Conservation (phyloP, 495 filamentous ascomycete species). For the Penicillium lividum region DNA sequence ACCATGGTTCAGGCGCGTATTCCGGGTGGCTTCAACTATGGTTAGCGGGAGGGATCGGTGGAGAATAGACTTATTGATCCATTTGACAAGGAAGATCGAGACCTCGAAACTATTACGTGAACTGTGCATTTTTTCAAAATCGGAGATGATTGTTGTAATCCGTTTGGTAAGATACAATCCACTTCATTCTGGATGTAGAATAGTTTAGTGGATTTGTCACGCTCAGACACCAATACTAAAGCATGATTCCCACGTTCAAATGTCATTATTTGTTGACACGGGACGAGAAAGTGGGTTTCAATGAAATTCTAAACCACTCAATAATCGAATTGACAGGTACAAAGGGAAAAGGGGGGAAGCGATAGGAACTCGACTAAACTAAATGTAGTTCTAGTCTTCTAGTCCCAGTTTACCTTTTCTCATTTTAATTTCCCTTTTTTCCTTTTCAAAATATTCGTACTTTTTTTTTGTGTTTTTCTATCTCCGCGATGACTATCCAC, state of each 20-base stretch:
- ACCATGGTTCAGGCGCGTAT: constrained; percentile 3
- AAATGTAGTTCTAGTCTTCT: neutral
- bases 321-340: constrained; percentile 2
- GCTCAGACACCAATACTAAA: neutral
- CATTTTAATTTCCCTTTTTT: neutral
- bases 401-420: neutral
- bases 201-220: neutral
- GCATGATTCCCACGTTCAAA: neutral
- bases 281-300: neutral
- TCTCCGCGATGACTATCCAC: constrained; percentile 26
- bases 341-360: neutral
- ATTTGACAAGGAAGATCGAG: neutral
- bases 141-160: constrained; percentile 4
- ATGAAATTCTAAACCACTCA: neutral
- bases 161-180: neutral
- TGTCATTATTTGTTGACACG: neutral
- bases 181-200: neutral
- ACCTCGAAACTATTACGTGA: neutral
- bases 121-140: neutral
- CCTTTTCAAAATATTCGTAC: no score
- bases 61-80: constrained; percentile 5
- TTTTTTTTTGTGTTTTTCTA: neutral
- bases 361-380: neutral
- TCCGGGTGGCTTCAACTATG: neutral
- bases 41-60: neutral